Percentiles rank a stretch among this genome's conserved stretches.
These are phyloP conservation scores for Pseudogymnoascus sp. DNA, from an alignment of 2,329 filamentous ascomycete species.

Conservation along the genomic window DNA sequence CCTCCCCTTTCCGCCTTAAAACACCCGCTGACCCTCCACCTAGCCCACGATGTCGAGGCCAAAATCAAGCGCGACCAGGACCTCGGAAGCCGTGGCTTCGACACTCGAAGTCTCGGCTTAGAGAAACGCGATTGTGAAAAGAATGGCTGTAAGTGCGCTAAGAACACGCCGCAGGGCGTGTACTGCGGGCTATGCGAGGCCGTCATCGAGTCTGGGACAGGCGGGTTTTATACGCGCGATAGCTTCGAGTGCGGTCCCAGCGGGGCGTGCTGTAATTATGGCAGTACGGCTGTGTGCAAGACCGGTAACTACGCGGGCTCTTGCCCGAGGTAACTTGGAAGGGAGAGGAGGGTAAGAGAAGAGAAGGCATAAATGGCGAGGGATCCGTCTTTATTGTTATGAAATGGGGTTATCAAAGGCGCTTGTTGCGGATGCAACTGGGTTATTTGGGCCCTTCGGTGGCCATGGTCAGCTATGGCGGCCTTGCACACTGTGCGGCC, in stretches of 20 bases:
- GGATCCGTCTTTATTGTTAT: not conserved
- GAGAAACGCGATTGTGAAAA: not conserved
- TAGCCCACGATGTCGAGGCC: not conserved
- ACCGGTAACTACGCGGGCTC: not conserved
- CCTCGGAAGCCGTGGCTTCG: not conserved
- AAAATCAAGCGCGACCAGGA: not conserved
- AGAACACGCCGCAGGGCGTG: not conserved
- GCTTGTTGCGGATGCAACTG: not conserved
- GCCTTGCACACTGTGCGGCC: not conserved
- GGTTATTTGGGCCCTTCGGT: not conserved
- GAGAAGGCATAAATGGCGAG: not conserved
- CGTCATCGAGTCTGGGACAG: not conserved
- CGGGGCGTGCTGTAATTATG: not conserved
- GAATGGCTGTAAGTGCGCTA: conserved; percentile 2
- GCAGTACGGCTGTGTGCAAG: not conserved
- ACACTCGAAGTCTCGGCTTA: not conserved
- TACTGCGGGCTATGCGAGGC: not conserved
- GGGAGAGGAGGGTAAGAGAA: not conserved
- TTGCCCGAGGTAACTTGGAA: not conserved
- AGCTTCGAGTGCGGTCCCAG: not conserved
- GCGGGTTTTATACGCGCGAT: not conserved
- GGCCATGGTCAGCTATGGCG: not conserved
- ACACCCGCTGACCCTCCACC: not conserved
- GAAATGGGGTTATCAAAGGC: not conserved
- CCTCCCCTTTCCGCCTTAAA: conserved; percentile 14